Evolutionary conservation across 2,329 filamentous ascomycete genomes (phyloP), one percentile per base, ranked within the genome.

Genomic region (Hymenoscyphus infarciens): DNA sequence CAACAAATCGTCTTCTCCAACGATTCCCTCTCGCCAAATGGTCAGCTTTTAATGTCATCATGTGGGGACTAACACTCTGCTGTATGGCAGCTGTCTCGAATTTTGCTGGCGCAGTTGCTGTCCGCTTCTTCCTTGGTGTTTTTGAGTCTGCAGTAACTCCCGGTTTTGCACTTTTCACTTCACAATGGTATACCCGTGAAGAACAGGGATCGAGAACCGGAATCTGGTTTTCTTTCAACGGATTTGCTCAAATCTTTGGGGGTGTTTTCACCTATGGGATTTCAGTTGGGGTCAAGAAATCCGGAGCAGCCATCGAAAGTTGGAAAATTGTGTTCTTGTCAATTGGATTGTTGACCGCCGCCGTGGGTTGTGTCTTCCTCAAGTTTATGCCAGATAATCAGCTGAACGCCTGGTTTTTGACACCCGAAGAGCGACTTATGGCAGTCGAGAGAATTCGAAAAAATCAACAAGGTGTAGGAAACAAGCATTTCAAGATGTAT

Each of bases 161-260:
- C 0, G 87, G 87, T 0, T 90, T 90, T 68, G 83, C 85, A 0
- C 78, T 91, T 1, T 81, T 91, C 67, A 90, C 87, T 1, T 83
- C 80, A 3, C 86, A 89, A 75, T 91, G 87, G 87, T 91, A 90
- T 69, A 90, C 88, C 0, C 86, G 86, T 72, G 79, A 80, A 60
- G 88, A 91, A 72, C 87, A 90, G 75, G 85, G 84, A 1, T 77
- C 79, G 0, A 77, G 88, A 8, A 83, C 83, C 1, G 83, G 82
- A 3, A 82, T 89, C 61, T 91, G 88, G 88, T 90, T 89, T 75
- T 82, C 78, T 57, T 89, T 87, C 77, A 88, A 87, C 65, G 86
- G 86, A 1, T 82, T 82, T 59, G 86, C 82, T 0, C 85, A 86
- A 72, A 86, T 89, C 16, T 78, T 88, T 39, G 86, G 86, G 7